Conservation (phyloP, 2,329 filamentous ascomycete genomes). For the Fusarium nygamai region DNA sequence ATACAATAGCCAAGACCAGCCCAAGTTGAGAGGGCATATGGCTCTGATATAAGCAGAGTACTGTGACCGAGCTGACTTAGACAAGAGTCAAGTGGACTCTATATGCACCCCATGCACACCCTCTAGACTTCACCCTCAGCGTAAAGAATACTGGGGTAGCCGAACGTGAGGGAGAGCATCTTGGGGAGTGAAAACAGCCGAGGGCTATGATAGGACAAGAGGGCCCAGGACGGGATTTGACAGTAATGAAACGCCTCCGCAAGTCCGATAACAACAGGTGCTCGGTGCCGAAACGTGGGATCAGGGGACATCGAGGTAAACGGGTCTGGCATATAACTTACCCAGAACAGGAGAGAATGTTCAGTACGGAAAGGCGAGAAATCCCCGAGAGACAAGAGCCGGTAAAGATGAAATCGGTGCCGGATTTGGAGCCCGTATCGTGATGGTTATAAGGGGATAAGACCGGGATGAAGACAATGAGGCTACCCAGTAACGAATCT, state of each 20-base stretch:
- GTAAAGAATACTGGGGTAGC: conserved; percentile 5
- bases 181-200: conserved; percentile 19
- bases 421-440: conserved; percentile 17
- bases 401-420: conserved; percentile 17
- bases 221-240: not conserved
- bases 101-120: conserved; percentile 38
- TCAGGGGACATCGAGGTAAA: conserved; percentile 29
- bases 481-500: conserved; percentile 30
- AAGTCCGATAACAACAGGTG: conserved; percentile 34
- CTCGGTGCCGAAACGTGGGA: conserved; percentile 37
- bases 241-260: conserved; percentile 36
- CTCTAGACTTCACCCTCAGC: conserved; percentile 19
- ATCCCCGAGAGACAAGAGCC: conserved; percentile 30
- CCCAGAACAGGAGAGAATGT: conserved; percentile 27
- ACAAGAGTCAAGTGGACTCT: conserved; percentile 45
- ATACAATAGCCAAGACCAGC: conserved; percentile 1
- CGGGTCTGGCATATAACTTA: conserved; percentile 36
- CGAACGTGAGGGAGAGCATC: conserved; percentile 7
- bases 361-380: conserved; percentile 36
- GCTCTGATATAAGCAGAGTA: conserved; percentile 41
- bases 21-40: conserved; percentile 32
- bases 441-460: conserved; percentile 18
- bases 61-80: conserved; percentile 44
- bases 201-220: conserved; percentile 29
- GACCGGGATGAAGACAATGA: conserved; percentile 15